These are phyloP conservation scores for sunflower (Helianthus annuus) DNA, from an alignment of 129 eudicot genomes.

Conservation along the genomic window DNA sequence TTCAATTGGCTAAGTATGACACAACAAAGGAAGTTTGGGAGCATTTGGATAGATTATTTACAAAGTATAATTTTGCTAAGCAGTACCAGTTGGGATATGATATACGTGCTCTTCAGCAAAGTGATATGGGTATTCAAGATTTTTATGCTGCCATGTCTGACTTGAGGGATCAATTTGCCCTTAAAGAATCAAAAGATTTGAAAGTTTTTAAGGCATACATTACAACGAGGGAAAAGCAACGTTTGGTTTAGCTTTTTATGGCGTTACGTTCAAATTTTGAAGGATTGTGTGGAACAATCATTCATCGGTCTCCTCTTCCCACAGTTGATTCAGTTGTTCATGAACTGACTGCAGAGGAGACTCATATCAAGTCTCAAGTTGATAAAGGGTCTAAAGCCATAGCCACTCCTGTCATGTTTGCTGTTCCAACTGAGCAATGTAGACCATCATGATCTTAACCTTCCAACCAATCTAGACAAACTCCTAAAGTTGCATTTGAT, in stretches of 20 bases:
- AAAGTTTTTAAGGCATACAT: not conserved
- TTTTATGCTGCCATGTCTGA: not conserved
- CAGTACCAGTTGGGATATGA: not conserved
- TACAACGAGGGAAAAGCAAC: not conserved
- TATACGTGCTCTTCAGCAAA: not conserved
- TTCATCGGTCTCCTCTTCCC: not conserved
- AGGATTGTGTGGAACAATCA: not conserved
- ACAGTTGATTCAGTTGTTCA: not conserved
- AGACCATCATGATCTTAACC: not conserved
- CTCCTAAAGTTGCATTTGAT: not conserved
- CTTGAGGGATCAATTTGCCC: not conserved
- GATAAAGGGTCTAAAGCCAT: not conserved
- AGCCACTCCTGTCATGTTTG: not conserved
- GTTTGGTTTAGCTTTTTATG: not conserved
- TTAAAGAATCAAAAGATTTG: not conserved
- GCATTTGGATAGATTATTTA: not conserved
- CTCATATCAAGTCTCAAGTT: not conserved
- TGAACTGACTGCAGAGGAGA: not conserved
- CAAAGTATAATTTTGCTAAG: not conserved
- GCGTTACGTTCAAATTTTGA: not conserved
- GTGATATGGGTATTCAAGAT: not conserved
- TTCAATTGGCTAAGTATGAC: not conserved
- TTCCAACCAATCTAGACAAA: not conserved
- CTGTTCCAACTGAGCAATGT: not conserved
- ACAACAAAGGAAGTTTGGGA: not conserved